Conservation (phyloP, 805 yeast species). For the Hanseniaspora singularis region DNA sequence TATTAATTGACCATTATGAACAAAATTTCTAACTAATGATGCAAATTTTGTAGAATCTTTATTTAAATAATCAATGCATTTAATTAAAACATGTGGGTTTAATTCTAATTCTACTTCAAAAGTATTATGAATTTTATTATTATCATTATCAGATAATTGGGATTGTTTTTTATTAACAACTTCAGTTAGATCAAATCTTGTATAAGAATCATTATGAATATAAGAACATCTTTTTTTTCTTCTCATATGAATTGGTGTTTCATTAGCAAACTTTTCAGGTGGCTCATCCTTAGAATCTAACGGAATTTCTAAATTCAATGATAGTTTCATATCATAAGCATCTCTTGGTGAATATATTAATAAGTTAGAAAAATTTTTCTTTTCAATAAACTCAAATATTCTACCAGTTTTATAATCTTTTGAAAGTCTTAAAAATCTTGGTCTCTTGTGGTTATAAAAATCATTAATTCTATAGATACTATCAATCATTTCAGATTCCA, state of each 20-base stretch:
- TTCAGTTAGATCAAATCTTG: conserved; percentile 60
- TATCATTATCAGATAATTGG: conserved; percentile 18
- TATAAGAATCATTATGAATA: conserved; percentile 60
- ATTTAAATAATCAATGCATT: conserved; percentile 32
- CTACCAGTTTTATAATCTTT: conserved; percentile 59
- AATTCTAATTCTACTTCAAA: conserved; percentile 44
- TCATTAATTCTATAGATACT: conserved; percentile 48
- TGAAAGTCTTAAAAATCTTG: conserved; percentile 52
- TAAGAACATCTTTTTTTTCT: conserved; percentile 63
- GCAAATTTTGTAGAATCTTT: conserved; percentile 45
- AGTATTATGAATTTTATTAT: conserved; percentile 23
- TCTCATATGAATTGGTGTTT: conserved; percentile 46
- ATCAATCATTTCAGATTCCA: conserved; percentile 54
- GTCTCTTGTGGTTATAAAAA: conserved; percentile 43
- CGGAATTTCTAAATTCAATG: conserved; percentile 69
- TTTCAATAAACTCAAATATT: conserved; percentile 55
- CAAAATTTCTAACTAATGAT: conserved; percentile 42
- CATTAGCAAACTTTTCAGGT: conserved; percentile 42
- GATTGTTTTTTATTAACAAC: conserved; percentile 28
- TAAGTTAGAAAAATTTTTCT: conserved; percentile 61
- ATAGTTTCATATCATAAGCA: conserved; percentile 62
- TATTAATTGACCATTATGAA: conserved; percentile 47
- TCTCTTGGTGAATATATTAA: conserved; percentile 64
- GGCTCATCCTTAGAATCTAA: conserved; percentile 36
- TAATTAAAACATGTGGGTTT: conserved; percentile 33